These are phyloP conservation scores for Linum usitatissimum DNA, from an alignment of 345 rosid genomes.

Conservation along the genomic window DNA sequence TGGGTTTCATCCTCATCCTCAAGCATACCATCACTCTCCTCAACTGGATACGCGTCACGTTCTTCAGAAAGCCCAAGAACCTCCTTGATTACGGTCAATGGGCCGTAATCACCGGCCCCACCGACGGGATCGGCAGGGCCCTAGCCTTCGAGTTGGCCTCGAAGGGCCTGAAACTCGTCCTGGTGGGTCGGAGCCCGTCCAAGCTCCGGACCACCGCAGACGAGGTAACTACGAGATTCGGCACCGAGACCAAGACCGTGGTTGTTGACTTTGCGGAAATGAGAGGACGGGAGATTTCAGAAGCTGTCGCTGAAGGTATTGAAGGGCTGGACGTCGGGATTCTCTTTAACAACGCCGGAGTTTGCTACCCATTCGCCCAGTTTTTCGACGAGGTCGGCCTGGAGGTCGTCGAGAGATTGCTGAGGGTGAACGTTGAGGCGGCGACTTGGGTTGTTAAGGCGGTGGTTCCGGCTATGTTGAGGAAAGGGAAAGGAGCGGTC, in stretches of 20 bases:
- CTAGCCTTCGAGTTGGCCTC: slow-evolving; percentile 51
- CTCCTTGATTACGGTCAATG: slow-evolving; percentile 65
- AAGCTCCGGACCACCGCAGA: slow-evolving; percentile 37
- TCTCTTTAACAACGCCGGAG: slow-evolving; percentile 32
- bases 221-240: slow-evolving; percentile 12
- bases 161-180: slow-evolving; percentile 52
- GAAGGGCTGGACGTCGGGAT: slow-evolving; percentile 34
- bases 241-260: slow-evolving; percentile 10
- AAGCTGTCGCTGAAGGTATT: slow-evolving; percentile 9
- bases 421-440: slow-evolving; percentile 34
- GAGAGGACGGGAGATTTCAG: slow-evolving; percentile 19
- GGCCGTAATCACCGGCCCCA: slow-evolving; percentile 83
- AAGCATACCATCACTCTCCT: slow-evolving; percentile 22
- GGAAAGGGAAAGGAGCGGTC: slow-evolving; percentile 39
- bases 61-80: slow-evolving; percentile 32
- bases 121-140: slow-evolving; percentile 82
- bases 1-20: background rate
- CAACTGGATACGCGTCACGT: slow-evolving; percentile 33
- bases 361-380: slow-evolving; percentile 19
- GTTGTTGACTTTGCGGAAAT: slow-evolving; percentile 22
- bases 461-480: slow-evolving; percentile 32
- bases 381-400: slow-evolving; percentile 34
- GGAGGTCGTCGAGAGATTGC: slow-evolving; percentile 22
- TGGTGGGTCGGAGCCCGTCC: slow-evolving; percentile 47
- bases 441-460: slow-evolving; percentile 27